Evolutionary conservation across 345 rosid species (phyloP).

Genomic region (Alliaria petiolata): DNA sequence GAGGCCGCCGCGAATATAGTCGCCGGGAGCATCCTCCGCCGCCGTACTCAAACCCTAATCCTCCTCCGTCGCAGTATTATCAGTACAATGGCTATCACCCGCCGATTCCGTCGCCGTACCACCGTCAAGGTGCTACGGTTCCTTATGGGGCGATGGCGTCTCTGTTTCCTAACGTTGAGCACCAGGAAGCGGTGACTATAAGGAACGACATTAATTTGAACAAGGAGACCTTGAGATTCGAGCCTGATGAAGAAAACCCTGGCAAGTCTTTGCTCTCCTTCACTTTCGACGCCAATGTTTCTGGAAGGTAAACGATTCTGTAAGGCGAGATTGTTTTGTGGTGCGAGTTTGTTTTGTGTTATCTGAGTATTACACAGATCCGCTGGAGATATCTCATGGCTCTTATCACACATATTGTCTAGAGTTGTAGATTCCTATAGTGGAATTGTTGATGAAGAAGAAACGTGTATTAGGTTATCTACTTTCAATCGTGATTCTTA

Average conservation of each 20-base stretch:
- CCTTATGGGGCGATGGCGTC: slow-evolving; percentile 37
- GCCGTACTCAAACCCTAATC: slow-evolving; percentile 52
- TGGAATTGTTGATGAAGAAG: too few relatives aligned
- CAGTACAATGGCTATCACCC: slow-evolving; percentile 58
- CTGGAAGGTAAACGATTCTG: slow-evolving; percentile 23
- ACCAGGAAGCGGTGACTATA: slow-evolving; percentile 65
- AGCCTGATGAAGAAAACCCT: slow-evolving; percentile 57
- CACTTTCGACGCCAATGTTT: slow-evolving; percentile 72
- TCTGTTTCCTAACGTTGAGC: slow-evolving; percentile 57
- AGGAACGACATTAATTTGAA: slow-evolving; percentile 64
- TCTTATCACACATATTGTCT: too few relatives aligned
- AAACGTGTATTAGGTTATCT: too few relatives aligned
- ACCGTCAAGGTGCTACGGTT: slow-evolving; percentile 43
- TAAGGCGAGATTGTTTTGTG: too few relatives aligned
- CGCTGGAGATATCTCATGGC: too few relatives aligned
- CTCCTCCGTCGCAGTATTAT: slow-evolving; percentile 39
- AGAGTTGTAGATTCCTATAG: too few relatives aligned
- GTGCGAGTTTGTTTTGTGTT: too few relatives aligned
- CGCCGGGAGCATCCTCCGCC: slow-evolving; percentile 38
- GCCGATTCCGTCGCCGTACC: slow-evolving; percentile 54
- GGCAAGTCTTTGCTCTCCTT: slow-evolving; percentile 60
- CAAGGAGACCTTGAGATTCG: slow-evolving; percentile 65
- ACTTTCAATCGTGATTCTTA: neutral
- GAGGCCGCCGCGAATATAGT: neutral
- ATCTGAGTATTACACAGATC: too few relatives aligned